These are phyloP conservation scores for Stenocarpella maydis DNA, from an alignment of 2,329 filamentous ascomycete genomes.

Conservation along the genomic window DNA sequence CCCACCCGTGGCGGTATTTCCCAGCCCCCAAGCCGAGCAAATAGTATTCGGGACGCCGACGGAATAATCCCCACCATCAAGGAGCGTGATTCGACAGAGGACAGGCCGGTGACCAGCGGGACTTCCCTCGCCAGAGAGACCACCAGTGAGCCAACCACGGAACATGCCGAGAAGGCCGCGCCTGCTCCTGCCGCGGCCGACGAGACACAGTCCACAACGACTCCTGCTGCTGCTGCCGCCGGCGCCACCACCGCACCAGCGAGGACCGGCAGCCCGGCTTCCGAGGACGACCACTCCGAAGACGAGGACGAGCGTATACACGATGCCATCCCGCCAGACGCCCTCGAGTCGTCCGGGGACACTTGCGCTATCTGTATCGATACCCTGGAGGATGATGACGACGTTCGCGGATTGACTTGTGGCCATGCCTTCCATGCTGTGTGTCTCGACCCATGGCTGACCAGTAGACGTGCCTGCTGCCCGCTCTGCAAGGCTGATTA, in stretches of 20 bases:
- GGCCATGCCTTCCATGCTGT: constrained; percentile 98
- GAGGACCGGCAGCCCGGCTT: constrained; percentile 21
- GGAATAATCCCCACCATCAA: constrained; percentile 59
- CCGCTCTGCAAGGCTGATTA: constrained; percentile 98
- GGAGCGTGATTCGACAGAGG: constrained; percentile 55
- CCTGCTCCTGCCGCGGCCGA: background rate
- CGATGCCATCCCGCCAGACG: constrained; percentile 81
- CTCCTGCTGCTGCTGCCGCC: constrained; percentile 33
- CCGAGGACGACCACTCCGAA: constrained; percentile 60
- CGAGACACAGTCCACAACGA: constrained; percentile 27
- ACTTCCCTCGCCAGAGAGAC: constrained; percentile 42
- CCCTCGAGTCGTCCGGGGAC: constrained; percentile 84
- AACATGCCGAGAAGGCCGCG: constrained; percentile 31
- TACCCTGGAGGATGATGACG: constrained; percentile 91
- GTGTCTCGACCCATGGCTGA: constrained; percentile 96
- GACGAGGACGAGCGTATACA: constrained; percentile 85
- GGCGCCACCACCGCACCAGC: constrained; percentile 36
- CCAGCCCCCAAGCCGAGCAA: constrained; percentile 74
- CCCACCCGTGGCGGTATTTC: constrained; percentile 86
- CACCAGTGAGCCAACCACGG: constrained; percentile 32
- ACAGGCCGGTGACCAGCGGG: constrained; percentile 45
- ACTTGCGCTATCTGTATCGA: constrained; percentile 98
- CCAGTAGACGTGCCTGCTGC: constrained; percentile 91
- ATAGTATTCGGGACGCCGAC: constrained; percentile 75
- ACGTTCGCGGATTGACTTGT: constrained; percentile 91